Evolutionary conservation across 75 land plant genomes (phyloP), one percentile per base, ranked within the genome.

Genomic region (Gnetum montanum): DNA sequence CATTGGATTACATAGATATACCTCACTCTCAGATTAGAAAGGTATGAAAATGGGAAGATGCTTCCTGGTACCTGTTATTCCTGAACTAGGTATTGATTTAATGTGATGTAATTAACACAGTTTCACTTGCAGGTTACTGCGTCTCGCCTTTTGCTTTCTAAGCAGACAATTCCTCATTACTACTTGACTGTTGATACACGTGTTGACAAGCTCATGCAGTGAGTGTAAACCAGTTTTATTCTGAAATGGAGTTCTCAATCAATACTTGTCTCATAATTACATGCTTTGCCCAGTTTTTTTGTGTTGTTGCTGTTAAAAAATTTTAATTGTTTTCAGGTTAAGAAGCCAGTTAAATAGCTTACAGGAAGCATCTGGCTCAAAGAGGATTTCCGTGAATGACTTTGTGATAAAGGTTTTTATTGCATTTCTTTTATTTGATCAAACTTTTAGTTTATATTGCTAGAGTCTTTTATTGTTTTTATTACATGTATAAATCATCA

Each of bases 121-220:
- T 33, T 53, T 20, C n/a, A 22, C 8, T 71, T 33, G 18, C 85
- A 95, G 99, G 55, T 95, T 28, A 95, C 89, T 28, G 99, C 99
- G 20, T 84, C 84, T 34, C 79, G 99, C 1, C 84, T 95, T 60
- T 68, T 95, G 36, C 71, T 70, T 16, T 95, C 99, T 8, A 95
- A 95, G 65, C 99, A 95, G 57, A 90, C 92, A 31, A 95, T 95
- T 66, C 99, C 99, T 43, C 99, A 95, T 56, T 95, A 95, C 54
- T 95, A 95, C 69, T 74, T 95, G 24, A 90, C 97, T 34, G 92
- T 95, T n/a, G 99, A 95, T 71, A 70, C 84, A 12, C 77, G 97
- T 67, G 97, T 90, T 27, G 99, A 95, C 81, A 83, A 90, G 57
- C 96, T 95, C 40, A 67, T 90, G 71, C 65, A 63, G 98, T 94